Evolutionary conservation across 805 yeast genomes (phyloP), one percentile per base, ranked within the genome.

Genomic region (Tetrapisispora namnaoensis): DNA sequence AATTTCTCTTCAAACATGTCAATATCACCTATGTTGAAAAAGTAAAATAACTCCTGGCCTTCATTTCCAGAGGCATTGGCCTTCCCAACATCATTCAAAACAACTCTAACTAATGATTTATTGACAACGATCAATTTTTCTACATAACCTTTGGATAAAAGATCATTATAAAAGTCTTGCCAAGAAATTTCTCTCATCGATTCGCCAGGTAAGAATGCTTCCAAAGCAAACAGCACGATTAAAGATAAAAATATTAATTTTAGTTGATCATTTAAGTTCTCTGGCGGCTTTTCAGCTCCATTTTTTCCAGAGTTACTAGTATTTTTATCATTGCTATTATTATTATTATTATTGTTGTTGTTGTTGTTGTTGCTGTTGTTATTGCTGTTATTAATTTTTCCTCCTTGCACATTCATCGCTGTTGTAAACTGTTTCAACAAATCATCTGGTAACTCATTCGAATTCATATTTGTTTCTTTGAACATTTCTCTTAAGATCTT

Each of bases 1-100:
- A 93, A 70, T 57, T 82, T 82, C 47, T 79, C 80, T 66, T 93
- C 99, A 67, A 93, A 93, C 32, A 80, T 73, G 47, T 89, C 97
- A 21, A 90, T 80, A 1, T 95, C 83, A 10, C 99, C 99, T 58
- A 93, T 86, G 14, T 80, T 77, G 71, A 93, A 93, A 56, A 68
- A 76, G 45, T 72, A 74, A 22, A 66, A 67, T 4, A 24, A 14
- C 6, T 71, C 70, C 40, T 61, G 64, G 5, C 60, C 61, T 11
- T 22, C 17, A 37, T 51, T 51, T 44, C 56, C 55, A 38, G 61
- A 62, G 10, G 70, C 60, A 54, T 77, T 77, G n/a, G 73, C 66
- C 49, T 73, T 73, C n/a, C 84, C 85, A 48, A 71, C 73, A 14
- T 78, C 81, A 56, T 76, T 80, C 50, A 87, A 70, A 18, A 78